Evolutionary conservation across 2,329 filamentous ascomycete species (phyloP).

Genomic region (Arthrobotrys conoides): DNA sequence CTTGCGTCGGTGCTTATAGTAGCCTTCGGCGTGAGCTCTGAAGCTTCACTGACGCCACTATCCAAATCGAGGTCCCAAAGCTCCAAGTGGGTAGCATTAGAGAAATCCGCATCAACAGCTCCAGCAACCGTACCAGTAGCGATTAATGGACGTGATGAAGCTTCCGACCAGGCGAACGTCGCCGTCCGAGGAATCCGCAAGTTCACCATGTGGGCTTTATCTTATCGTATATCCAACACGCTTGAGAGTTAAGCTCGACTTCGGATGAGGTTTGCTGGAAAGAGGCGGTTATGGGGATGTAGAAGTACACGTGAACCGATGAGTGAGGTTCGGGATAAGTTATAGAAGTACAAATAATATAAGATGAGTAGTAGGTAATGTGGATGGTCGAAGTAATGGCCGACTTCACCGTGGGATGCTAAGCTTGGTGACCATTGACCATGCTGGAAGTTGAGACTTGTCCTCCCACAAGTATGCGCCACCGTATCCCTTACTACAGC

Average conservation of each 20-base stretch:
- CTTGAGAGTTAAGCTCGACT: slow-evolving; percentile 30
- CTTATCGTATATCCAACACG: slow-evolving; percentile 52
- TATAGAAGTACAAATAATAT: slow-evolving; percentile 3
- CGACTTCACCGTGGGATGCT: slow-evolving; percentile 48
- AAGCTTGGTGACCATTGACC: slow-evolving; percentile 38
- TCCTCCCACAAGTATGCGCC: slow-evolving; percentile 46
- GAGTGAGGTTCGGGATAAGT: not conserved
- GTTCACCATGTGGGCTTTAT: slow-evolving; percentile 80
- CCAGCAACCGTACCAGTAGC: slow-evolving; percentile 95
- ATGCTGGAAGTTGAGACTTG: slow-evolving; percentile 61
- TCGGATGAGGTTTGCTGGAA: slow-evolving; percentile 24
- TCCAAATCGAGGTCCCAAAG: slow-evolving; percentile 94
- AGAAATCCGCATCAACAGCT: slow-evolving; percentile 96
- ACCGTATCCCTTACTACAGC: slow-evolving; percentile 27
- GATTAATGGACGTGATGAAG: slow-evolving; percentile 81
- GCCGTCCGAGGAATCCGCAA: slow-evolving; percentile 95
- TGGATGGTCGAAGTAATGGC: slow-evolving; percentile 46
- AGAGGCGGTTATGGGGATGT: slow-evolving; percentile 3
- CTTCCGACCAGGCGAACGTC: slow-evolving; percentile 96
- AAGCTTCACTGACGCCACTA: slow-evolving; percentile 76
- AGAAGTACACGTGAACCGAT: not conserved
- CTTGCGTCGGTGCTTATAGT: slow-evolving; percentile 90
- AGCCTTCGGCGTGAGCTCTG: slow-evolving; percentile 87
- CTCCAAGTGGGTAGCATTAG: slow-evolving; percentile 95
- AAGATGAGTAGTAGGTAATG: slow-evolving; percentile 20